Evolutionary conservation across 805 yeast genomes (phyloP), one percentile per base, ranked within the genome.

Genomic region (Cyberlindnera japonica): DNA sequence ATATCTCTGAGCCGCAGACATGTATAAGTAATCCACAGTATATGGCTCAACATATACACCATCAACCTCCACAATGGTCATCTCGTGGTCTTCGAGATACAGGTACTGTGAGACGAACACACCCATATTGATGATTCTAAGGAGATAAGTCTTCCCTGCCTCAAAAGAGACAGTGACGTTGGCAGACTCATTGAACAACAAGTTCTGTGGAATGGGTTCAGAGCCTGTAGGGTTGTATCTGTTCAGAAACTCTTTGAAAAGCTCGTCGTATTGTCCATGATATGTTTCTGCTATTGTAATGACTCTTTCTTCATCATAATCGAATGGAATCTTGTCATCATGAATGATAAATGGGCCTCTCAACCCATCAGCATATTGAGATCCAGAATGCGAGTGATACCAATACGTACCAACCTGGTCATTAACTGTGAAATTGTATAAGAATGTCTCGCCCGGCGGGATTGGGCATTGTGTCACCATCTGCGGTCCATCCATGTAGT

Each of bases 201-300:
- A 44, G 53, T 76, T 78, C 47, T 79, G 80, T 3, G 91, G 91
- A 37, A 83, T 71, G 13, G 95, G 95, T 57, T 84, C 95, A 14
- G 85, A 88, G 29, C 95, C 95, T 2, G 90, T 83, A 16, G 95
- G 95, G 51, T 84, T 84, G 55, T 75, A 84, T 49, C 84, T 67
- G 30, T 73, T 71, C 53, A 79, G 58, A 58, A 82, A 83, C 28
- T 65, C 64, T 15, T 61, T 49, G 35, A 68, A 59, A 20, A 82
- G 65, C 3, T 62, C 71, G 21, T 64, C 62, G 46, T 79, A 71
- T 36, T 72, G 65, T 23, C 67, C 63, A 54, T 81, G 86, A 57
- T 83, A 84, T 65, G 80, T 72, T 48, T 84, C 95, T 29, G 78
- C 58, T 8, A 84, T 49, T 5, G 79, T 69, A 35, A 83, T 64